Evolutionary conservation across 176 grass and related monocot genomes (phyloP).

Genomic region (Carex kokanica): DNA sequence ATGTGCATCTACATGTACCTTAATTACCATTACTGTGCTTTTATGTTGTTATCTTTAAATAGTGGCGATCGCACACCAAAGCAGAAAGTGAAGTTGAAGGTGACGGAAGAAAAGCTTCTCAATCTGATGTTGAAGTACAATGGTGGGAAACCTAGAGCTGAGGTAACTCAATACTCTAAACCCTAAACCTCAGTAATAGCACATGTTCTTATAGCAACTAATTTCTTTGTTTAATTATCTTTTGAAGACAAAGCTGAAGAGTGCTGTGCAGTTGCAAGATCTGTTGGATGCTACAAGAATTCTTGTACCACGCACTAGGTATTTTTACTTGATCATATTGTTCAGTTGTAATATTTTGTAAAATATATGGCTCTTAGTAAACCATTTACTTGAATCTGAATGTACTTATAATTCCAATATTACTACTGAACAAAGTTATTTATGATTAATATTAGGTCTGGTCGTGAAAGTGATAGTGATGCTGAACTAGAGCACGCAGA

Average conservation of each 20-base stretch:
- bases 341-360: conserved; percentile 16
- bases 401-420: background rate
- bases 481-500: conserved; percentile 92
- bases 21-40: conserved; percentile 8
- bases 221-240: conserved; percentile 28
- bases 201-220: conserved; percentile 26
- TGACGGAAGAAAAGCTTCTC: conserved; percentile 90
- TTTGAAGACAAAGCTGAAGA: conserved; percentile 92
- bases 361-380: conserved; percentile 21
- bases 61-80: conserved; percentile 98
- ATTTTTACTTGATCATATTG: conserved; percentile 20
- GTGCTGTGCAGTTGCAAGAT: conserved; percentile 94
- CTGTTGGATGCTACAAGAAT: conserved; percentile 93
- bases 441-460: conserved; percentile 49
- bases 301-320: conserved; percentile 79
- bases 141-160: conserved; percentile 60
- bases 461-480: conserved; percentile 96
- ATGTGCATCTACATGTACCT: background rate
- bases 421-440: background rate
- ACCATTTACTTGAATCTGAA: background rate
- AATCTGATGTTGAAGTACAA: conserved; percentile 99
- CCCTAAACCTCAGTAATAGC: conserved; percentile 4
- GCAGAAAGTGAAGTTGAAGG: conserved; percentile 95
- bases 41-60: conserved; percentile 33
- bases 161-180: conserved; percentile 42